Evolutionary conservation across 768 basidiomycete species (phyloP).

Genomic region (Hemileccinum impolitum): DNA sequence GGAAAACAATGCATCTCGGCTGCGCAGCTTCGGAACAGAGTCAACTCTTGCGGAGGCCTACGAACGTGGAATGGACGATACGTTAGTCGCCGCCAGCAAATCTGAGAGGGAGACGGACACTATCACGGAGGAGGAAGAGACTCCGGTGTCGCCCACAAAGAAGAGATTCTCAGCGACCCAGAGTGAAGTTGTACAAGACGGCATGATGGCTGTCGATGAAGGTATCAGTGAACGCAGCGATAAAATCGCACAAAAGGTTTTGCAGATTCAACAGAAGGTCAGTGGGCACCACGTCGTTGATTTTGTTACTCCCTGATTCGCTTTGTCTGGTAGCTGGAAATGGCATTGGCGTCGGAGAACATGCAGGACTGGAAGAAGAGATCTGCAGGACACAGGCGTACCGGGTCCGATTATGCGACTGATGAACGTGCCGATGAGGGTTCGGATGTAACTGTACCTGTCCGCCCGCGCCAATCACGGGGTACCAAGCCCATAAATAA

Average conservation of each 20-base stretch:
- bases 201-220: conserved; percentile 84
- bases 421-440: conserved; percentile 57
- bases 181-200: conserved; percentile 63
- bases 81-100: conserved; percentile 32
- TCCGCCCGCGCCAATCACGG: conserved; percentile 41
- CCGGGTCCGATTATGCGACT: conserved; percentile 27
- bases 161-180: conserved; percentile 78
- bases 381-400: conserved; percentile 21
- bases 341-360: conserved; percentile 62
- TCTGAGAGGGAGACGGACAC: conserved; percentile 48
- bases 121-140: conserved; percentile 56
- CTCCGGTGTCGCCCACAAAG: conserved; percentile 40
- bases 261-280: conserved; percentile 90
- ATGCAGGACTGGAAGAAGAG: conserved; percentile 32
- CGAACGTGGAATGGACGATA: conserved; percentile 42
- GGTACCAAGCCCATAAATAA: conserved; percentile 32
- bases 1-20: conserved; percentile 31
- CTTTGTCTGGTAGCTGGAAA: conserved; percentile 56
- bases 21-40: conserved; percentile 76
- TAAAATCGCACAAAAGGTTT: conserved; percentile 81
- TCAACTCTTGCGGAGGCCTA: conserved; percentile 74
- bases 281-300: conserved; percentile 14
- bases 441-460: conserved; percentile 42
- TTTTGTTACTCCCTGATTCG: conserved; percentile 6
- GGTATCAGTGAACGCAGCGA: conserved; percentile 83